Evolutionary conservation across 441 rosid genomes (phyloP), one percentile per base, ranked within the genome.

Genomic region (Bocquillonia castaneifolia): DNA sequence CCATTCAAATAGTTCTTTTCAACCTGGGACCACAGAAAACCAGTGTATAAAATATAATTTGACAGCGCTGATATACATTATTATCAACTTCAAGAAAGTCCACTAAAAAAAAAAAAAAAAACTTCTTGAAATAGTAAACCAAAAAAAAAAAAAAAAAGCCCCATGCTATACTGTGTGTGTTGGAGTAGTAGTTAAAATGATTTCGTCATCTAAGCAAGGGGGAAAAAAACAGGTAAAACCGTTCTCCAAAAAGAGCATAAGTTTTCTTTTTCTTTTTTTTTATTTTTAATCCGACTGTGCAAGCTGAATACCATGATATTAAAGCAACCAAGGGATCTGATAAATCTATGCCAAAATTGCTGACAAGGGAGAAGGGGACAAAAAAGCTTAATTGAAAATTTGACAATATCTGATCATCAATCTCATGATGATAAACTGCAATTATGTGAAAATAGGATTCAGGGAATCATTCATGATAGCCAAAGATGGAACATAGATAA

Each of bases 1-100:
- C 96, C 96, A 66, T 91, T 86, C 81, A 94, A 73, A 74, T 78
- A 90, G 86, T 90, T 94, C 69, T 82, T 84, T 83, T 93, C 99
- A 7, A 88, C 88, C 96, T 89, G 86, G 70, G 47, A 72, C 61
- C 55, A 74, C 26, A 28, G 56, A 59, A 52, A 36, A 58, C 40
- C 31, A 63, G 53, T 42, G 32, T 23, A 22, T 20, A 1, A 26
- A 18, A 32, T 8, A 40, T 39, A 52, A 48, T 65, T 31, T 28
- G 63, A 59, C 60, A 61, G 23, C 6, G 22, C 3, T 22, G 17
- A 48, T 39, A 36, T 36, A 42, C 10, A 40, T 28, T 18, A 42
- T 59, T 55, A 34, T 42, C 8, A 14, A 61, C 10, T 59, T 10
- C 32, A 28, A 51, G 20, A 31, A 17, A 64, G 13, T 20, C 17